A percentile compares a stretch with the other conserved stretches of the same genome.
phyloP scores from a whole-genome alignment of 176 grass and related monocot genomes.

The Carex cristatella region DNA sequence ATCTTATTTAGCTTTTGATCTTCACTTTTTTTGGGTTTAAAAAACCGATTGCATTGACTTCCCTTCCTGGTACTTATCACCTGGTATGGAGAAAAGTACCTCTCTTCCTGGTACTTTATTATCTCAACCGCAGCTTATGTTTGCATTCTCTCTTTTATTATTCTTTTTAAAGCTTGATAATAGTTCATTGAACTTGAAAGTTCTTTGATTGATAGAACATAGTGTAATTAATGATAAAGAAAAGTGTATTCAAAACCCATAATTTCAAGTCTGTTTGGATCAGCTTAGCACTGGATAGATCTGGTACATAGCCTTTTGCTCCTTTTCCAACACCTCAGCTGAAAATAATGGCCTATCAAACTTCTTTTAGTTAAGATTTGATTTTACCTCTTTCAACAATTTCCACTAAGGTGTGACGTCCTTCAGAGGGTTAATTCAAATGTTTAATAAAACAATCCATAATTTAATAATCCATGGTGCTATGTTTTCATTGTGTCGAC shows the following conservation, averaged over 20 bases:
- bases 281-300: not conserved
- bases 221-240: not conserved
- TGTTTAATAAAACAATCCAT: slow-evolving; percentile 1
- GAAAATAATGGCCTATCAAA: slow-evolving; percentile 15
- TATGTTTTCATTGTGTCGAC: slow-evolving; percentile 16
- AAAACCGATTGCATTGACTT: too few species aligned
- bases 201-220: not conserved
- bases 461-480: slow-evolving; percentile 5
- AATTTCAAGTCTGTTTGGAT: not conserved
- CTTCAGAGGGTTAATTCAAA: slow-evolving; percentile 1
- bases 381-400: not conserved
- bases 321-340: slow-evolving; percentile 3
- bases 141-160: not conserved
- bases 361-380: slow-evolving; percentile 2
- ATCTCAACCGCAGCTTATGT: not conserved
- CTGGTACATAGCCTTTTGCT: not conserved
- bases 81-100: too few species aligned
- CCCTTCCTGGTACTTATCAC: too few species aligned
- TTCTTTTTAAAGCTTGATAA: not conserved
- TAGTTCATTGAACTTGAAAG: not conserved
- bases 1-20: too few species aligned
- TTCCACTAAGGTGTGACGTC: not conserved
- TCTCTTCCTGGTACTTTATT: too few species aligned
- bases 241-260: not conserved
- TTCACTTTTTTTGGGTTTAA: too few species aligned